Percentiles rank a stretch among this genome's conserved stretches.
Conservation (phyloP, 768 basidiomycete genomes). For the Auriculariales sp. region DNA sequence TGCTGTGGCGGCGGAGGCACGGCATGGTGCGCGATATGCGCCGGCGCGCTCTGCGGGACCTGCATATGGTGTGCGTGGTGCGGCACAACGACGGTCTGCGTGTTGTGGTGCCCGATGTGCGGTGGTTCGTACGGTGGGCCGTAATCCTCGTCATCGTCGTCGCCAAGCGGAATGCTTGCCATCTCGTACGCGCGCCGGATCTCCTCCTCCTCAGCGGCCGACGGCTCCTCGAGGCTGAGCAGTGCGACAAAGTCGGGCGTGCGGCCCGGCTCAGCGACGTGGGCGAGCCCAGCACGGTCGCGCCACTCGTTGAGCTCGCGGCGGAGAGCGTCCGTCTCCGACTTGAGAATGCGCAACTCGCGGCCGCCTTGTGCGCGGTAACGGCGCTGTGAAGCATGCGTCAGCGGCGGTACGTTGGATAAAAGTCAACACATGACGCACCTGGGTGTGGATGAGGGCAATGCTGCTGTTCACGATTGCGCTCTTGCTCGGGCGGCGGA, state of each 20-base stretch:
- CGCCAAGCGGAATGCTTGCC: neutral
- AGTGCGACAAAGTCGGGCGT: slow-evolving; percentile 45
- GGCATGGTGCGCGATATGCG: neutral
- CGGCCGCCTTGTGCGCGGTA: slow-evolving; percentile 70
- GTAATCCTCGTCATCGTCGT: slow-evolving; percentile 4
- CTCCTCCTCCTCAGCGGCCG: slow-evolving; percentile 12
- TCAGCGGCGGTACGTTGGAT: no score
- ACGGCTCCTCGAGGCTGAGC: slow-evolving; percentile 10
- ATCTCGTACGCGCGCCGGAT: slow-evolving; percentile 9
- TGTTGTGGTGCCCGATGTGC: no score
- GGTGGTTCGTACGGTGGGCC: no score
- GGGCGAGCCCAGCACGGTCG: slow-evolving; percentile 53
- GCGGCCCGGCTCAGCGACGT: slow-evolving; percentile 57
- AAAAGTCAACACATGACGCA: no score
- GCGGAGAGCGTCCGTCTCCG: slow-evolving; percentile 75
- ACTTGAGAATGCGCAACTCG: slow-evolving; percentile 64
- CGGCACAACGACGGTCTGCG: neutral
- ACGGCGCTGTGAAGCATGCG: no score
- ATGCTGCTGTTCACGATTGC: slow-evolving; percentile 95
- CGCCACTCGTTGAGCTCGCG: slow-evolving; percentile 92
- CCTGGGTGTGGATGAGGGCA: slow-evolving; percentile 70
- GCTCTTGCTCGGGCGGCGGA: slow-evolving; percentile 89
- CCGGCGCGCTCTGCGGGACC: neutral
- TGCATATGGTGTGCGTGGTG: neutral
- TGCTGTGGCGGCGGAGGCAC: neutral